Base-by-base conservation (phyloP, 2,329 filamentous ascomycete species). In the Didymella segeticola region DNA sequence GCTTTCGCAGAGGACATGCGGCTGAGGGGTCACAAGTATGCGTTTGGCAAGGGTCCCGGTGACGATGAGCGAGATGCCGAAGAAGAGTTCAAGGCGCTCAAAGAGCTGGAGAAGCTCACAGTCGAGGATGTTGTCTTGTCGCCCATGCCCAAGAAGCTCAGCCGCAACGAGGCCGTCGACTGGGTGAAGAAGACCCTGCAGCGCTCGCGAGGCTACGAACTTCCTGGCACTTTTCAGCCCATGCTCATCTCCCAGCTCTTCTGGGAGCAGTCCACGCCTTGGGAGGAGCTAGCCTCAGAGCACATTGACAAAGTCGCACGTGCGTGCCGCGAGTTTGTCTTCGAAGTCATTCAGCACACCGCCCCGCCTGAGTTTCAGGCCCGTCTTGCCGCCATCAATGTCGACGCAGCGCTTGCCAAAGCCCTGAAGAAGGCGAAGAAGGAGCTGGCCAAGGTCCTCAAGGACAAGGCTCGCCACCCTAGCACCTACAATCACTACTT, bases 201-300 rank as follows among this genome's bases (percentile, higher is more conserved):
- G 20, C 73, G 73, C 30, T 79, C 70, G 5, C 76, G 84, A 22
- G 82, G 80, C 0, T 72, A 80, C 5, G 87, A 89, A 63, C 70
- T 89, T 0, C 83, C 84, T 0, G 84, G 86, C 0, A 83, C 77
- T 0, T 88, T 85, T 68, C 86, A 86, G 54, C 81, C 86, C 0
- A 66, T 84, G 47, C 73, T 89, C 9, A 78, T 89, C 0, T 74
- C 75, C 0, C 81, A 87, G 19, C 67, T 90, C 0, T 89, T 89
- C 63, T 73, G 73, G 17, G 79, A 86, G 38, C 85, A 89, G 52
- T 85, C 80, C 0, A 48, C 60, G 6, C 80, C 79, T 0, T 89
- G 85, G 87, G 67, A 77, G 34, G 25, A 50, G 0, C 76, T 82
- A 3, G 75, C 70, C 2, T 48, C 36, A 2, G 36, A 56, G 0